phyloP scores from a whole-genome alignment of 2,329 filamentous ascomycete species.

The Chaetomium strumarium region DNA sequence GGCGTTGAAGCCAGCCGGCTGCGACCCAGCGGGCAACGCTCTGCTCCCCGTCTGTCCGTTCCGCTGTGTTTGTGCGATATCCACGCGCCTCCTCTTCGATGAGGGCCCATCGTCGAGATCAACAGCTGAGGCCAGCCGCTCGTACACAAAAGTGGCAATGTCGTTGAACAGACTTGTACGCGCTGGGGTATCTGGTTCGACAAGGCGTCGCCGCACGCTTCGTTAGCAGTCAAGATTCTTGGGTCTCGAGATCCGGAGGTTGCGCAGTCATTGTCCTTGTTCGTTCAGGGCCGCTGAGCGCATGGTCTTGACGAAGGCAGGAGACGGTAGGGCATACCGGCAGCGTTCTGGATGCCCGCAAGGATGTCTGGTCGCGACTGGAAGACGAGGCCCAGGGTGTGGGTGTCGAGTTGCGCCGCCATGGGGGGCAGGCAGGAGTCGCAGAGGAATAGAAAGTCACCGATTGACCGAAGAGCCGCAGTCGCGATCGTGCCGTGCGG shows the following conservation, averaged over 20 bases:
- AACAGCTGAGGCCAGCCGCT: constrained; percentile 32
- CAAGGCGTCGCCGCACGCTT: background rate
- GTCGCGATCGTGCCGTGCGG: too few relatives aligned
- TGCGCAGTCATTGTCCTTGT: too few relatives aligned
- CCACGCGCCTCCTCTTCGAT: constrained; percentile 48
- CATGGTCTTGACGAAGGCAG: background rate
- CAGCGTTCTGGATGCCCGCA: constrained; percentile 45
- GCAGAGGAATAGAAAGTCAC: too few relatives aligned
- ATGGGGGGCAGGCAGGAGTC: constrained; percentile 8
- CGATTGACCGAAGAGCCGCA: too few relatives aligned
- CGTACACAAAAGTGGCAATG: constrained; percentile 46
- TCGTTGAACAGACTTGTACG: constrained; percentile 51
- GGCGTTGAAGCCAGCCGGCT: constrained; percentile 22
- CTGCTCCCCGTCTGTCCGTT: constrained; percentile 29
- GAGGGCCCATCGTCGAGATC: constrained; percentile 31
- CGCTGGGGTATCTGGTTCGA: constrained; percentile 41
- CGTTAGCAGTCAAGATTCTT: background rate
- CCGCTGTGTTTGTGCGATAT: constrained; percentile 25
- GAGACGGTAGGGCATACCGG: constrained; percentile 36
- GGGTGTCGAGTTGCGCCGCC: constrained; percentile 38
- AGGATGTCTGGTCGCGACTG: constrained; percentile 52
- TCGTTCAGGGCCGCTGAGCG: background rate
- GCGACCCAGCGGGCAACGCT: constrained; percentile 17
- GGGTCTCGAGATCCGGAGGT: too few relatives aligned
- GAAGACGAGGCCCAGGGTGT: constrained; percentile 48